phyloP scores from a whole-genome alignment of 2,329 filamentous ascomycete genomes.

The Ascochyta lentis region DNA sequence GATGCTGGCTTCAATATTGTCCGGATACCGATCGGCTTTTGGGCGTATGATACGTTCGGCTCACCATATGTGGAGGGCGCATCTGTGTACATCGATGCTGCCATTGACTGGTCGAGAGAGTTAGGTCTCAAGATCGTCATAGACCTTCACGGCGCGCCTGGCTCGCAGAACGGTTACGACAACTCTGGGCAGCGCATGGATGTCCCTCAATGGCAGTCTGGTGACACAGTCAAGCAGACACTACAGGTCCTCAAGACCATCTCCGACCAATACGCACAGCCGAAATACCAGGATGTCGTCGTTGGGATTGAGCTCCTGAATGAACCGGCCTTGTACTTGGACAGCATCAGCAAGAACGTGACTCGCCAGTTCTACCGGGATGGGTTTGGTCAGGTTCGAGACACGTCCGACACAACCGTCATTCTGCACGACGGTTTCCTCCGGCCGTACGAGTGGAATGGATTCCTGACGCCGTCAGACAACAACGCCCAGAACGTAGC shows the following conservation, averaged over 20 bases:
- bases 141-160: conserved; percentile 64
- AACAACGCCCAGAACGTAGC: conserved; percentile 62
- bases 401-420: conserved; percentile 57
- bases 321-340: conserved; percentile 57
- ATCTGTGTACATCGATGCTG: conserved; percentile 61
- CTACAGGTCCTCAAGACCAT: conserved; percentile 65
- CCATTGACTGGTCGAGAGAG: conserved; percentile 63
- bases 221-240: conserved; percentile 58
- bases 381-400: conserved; percentile 57
- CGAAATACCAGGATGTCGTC: conserved; percentile 64
- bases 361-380: conserved; percentile 64
- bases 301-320: conserved; percentile 65
- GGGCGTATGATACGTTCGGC: conserved; percentile 61
- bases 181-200: conserved; percentile 62
- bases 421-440: conserved; percentile 66
- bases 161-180: conserved; percentile 67
- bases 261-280: conserved; percentile 62
- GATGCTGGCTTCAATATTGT: conserved; percentile 65
- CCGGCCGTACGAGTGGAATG: conserved; percentile 64
- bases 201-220: conserved; percentile 55
- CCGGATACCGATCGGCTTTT: conserved; percentile 65
- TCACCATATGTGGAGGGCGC: conserved; percentile 61
- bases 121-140: conserved; percentile 64
- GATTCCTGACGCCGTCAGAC: conserved; percentile 61
- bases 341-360: conserved; percentile 53